A percentile compares a stretch with the other conserved stretches of the same genome.
Evolutionary conservation across 192 early-diverging fungal species (phyloP).

Genomic region (Coemansia sp.): DNA sequence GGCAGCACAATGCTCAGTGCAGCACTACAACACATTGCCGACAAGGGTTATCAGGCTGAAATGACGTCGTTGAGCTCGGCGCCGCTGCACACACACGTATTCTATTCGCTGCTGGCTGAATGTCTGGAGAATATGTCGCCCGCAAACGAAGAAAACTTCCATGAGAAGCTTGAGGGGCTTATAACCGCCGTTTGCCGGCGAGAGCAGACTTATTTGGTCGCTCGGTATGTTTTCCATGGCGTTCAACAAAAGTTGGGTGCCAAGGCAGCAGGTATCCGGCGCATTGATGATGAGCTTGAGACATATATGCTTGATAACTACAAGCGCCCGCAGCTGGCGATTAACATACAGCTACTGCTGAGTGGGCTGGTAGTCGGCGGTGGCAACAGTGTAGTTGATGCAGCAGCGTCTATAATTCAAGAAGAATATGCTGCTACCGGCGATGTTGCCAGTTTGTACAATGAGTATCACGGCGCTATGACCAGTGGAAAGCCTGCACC

Average conservation of each 20-base stretch:
- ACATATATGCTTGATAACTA: slow-evolving; percentile 39
- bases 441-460: slow-evolving; percentile 39
- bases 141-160: slow-evolving; percentile 60
- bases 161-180: slow-evolving; percentile 59
- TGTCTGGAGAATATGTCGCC: slow-evolving; percentile 61
- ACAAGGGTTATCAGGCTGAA: slow-evolving; percentile 64
- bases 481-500: background rate
- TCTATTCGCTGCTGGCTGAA: slow-evolving; percentile 62
- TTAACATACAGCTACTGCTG: slow-evolving; percentile 40
- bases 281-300: slow-evolving; percentile 49
- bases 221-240: slow-evolving; percentile 36
- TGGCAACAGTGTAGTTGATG: slow-evolving; percentile 33
- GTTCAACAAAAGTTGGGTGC: slow-evolving; percentile 27
- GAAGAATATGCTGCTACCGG: slow-evolving; percentile 40
- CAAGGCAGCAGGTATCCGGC: slow-evolving; percentile 16
- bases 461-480: slow-evolving; percentile 27
- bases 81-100: slow-evolving; percentile 65
- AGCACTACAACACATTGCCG: slow-evolving; percentile 65
- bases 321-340: slow-evolving; percentile 36
- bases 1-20: slow-evolving; percentile 63
- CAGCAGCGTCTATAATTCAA: slow-evolving; percentile 41
- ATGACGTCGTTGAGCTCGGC: slow-evolving; percentile 66
- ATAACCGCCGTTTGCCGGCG: slow-evolving; percentile 33
- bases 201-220: slow-evolving; percentile 46
- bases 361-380: slow-evolving; percentile 30